Conservation (phyloP, 1,284 basidiomycete species). For the Cutaneotrichosporon spelunceum region DNA sequence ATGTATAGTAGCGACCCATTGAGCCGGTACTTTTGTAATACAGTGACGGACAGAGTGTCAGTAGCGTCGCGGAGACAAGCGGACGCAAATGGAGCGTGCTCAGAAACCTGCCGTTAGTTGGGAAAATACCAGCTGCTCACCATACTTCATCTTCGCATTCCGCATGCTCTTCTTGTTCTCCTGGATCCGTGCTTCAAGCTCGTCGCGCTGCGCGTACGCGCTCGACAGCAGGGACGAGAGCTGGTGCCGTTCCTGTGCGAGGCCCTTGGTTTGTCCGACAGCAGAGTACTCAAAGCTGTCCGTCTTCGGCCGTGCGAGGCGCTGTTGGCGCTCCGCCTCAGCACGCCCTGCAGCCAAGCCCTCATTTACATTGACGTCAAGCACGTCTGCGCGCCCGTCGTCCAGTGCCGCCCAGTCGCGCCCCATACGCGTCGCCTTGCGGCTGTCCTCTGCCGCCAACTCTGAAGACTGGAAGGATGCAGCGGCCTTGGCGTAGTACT, state of each 20-base stretch:
- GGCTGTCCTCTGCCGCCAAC: conserved; percentile 12
- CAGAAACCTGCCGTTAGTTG: conserved; percentile 4
- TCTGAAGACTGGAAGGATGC: conserved; percentile 1
- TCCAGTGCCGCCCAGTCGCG: conserved; percentile 46
- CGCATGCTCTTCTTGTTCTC: conserved; percentile 50
- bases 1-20: not conserved
- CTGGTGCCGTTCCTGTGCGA: conserved; percentile 50
- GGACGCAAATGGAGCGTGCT: not conserved
- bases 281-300: conserved; percentile 47
- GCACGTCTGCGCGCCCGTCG: conserved; percentile 26
- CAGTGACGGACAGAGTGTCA: too few species aligned
- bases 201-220: conserved; percentile 43
- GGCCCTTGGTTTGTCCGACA: conserved; percentile 48
- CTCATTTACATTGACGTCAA: conserved; percentile 37
- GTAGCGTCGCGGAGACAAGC: too few species aligned
- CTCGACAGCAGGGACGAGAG: conserved; percentile 44
- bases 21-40: too few species aligned
- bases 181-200: conserved; percentile 47
- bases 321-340: conserved; percentile 31
- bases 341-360: conserved; percentile 35
- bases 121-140: conserved; percentile 12
- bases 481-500: conserved; percentile 68
- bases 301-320: conserved; percentile 34
- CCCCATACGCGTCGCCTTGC: conserved; percentile 28
- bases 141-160: conserved; percentile 45